Conservation (phyloP, 202 grass and related monocot genomes). For the Brachypodium distachyon region DNA sequence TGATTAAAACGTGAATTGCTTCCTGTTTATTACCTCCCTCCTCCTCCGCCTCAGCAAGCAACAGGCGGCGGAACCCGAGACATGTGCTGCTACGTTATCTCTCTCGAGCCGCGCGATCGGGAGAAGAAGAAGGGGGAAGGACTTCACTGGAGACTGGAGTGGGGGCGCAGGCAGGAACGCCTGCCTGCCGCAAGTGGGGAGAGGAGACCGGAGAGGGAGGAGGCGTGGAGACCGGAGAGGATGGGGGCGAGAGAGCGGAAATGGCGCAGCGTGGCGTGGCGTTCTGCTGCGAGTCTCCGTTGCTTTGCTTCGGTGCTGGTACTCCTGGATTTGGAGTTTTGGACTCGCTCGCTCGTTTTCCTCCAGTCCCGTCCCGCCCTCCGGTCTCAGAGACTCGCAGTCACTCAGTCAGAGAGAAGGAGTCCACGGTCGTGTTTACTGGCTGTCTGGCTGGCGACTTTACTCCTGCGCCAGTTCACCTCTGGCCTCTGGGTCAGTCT, state of each 20-base stretch:
- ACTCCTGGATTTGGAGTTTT: neutral
- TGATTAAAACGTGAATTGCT: too few species aligned
- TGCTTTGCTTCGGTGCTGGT: neutral
- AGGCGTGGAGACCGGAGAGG: neutral
- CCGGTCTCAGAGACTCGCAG: neutral
- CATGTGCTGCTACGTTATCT: neutral
- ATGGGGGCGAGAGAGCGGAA: neutral
- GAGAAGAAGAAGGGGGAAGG: neutral
- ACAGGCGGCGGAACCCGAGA: neutral
- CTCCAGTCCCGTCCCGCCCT: too few species aligned
- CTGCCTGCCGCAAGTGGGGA: constrained; percentile 22
- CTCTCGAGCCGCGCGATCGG: neutral
- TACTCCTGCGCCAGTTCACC: neutral
- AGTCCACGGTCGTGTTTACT: neutral
- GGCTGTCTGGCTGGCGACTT: neutral
- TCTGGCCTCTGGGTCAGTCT: too few species aligned
- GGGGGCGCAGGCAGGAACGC: constrained; percentile 6
- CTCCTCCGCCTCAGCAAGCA: neutral
- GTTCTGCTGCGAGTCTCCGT: too few species aligned
- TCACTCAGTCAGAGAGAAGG: neutral
- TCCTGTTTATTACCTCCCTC: neutral
- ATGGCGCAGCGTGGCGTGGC: neutral
- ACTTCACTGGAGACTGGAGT: constrained; percentile 7
- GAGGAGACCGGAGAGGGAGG: too few species aligned
- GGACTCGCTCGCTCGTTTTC: neutral